Percentiles rank a stretch among this genome's conserved stretches.
Conservation (phyloP, 257 asterid genomes). For the Solanum chaucha region DNA sequence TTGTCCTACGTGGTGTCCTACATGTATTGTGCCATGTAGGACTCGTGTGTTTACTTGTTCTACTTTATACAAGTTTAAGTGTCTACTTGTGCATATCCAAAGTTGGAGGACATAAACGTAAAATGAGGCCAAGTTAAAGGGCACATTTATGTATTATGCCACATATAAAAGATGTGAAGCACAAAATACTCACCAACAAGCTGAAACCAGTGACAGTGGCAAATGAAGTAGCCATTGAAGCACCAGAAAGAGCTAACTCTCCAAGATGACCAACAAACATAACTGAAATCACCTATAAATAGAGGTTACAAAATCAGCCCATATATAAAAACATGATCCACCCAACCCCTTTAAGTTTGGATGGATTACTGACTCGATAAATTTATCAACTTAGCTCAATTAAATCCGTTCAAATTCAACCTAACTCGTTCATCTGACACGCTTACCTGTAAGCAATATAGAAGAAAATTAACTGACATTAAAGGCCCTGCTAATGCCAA, state of each 20-base stretch:
- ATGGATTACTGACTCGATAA: neutral
- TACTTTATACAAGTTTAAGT: too few species aligned
- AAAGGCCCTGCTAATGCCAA: conserved; percentile 12
- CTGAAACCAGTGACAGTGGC: conserved; percentile 16
- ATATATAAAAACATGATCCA: neutral
- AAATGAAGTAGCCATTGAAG: conserved; percentile 17
- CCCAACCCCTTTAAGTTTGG: neutral
- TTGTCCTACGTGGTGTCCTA: too few species aligned
- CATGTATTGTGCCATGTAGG: too few species aligned
- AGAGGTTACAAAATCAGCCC: neutral
- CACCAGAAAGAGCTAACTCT: conserved; percentile 14
- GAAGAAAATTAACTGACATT: neutral
- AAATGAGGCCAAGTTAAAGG: too few species aligned
- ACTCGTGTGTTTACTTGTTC: too few species aligned
- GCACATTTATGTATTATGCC: too few species aligned
- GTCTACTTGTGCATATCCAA: too few species aligned
- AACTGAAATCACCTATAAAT: neutral
- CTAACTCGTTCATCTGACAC: neutral
- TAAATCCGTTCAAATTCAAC: neutral
- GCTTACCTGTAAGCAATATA: neutral
- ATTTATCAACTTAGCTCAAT: neutral
- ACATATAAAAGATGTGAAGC: neutral
- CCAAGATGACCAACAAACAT: conserved; percentile 18
- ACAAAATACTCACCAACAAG: conserved; percentile 2
- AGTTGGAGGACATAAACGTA: too few species aligned